Percentiles rank a stretch among this genome's conserved stretches.
phyloP scores from a whole-genome alignment of 768 basidiomycete species.

The Leccinum truebloodii region DNA sequence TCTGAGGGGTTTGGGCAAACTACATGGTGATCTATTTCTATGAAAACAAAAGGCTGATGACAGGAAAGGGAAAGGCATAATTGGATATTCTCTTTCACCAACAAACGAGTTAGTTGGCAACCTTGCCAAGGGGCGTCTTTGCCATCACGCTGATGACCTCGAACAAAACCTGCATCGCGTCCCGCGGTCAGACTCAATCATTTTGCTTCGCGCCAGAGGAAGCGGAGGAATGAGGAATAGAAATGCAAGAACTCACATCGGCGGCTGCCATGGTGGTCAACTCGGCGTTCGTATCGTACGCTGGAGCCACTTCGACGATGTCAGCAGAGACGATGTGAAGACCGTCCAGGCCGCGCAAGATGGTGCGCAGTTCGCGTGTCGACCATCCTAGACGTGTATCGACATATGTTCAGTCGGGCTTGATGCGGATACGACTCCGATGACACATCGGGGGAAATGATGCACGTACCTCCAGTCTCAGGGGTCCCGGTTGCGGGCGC shows the following conservation, averaged over 20 bases:
- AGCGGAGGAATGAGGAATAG: background rate
- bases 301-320: conserved; percentile 83
- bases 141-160: conserved; percentile 80
- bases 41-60: background rate
- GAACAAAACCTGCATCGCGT: conserved; percentile 56
- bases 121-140: conserved; percentile 74
- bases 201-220: no score
- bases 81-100: background rate
- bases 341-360: conserved; percentile 74
- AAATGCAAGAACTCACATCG: conserved; percentile 41
- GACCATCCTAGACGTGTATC: conserved; percentile 50
- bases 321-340: conserved; percentile 79
- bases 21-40: no score
- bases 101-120: conserved; percentile 22
- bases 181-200: conserved; percentile 5
- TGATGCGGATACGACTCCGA: background rate
- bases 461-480: conserved; percentile 62
- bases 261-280: conserved; percentile 65
- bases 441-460: background rate
- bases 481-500: conserved; percentile 86
- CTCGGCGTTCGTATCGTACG: conserved; percentile 71
- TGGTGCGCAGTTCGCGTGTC: conserved; percentile 76
- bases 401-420: background rate
- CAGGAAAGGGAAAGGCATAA: background rate
- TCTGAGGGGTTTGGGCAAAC: no score